A percentile compares a stretch with the other conserved stretches of the same genome.
phyloP scores from a whole-genome alignment of 495 filamentous ascomycete species.

The Talaromyces trachyspermus region DNA sequence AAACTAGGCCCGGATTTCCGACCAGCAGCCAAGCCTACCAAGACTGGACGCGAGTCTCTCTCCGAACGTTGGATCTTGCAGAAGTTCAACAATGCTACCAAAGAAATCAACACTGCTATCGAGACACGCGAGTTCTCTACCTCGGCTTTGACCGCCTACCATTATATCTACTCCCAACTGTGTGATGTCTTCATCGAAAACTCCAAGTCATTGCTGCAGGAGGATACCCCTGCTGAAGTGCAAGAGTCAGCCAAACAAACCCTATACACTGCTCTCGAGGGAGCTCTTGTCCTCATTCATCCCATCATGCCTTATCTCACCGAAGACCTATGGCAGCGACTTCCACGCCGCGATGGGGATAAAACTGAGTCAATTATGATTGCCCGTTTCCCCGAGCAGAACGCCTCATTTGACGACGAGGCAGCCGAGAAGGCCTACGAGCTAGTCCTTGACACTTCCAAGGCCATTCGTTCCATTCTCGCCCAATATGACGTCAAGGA shows the following conservation, averaged over 20 bases:
- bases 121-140: conserved; percentile 64
- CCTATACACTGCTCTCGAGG: conserved; percentile 63
- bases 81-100: conserved; percentile 66
- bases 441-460: conserved; percentile 52
- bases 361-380: conserved; percentile 59
- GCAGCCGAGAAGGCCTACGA: conserved; percentile 57
- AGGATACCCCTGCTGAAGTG: conserved; percentile 48
- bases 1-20: conserved; percentile 66
- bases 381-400: conserved; percentile 55
- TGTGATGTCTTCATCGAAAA: conserved; percentile 71
- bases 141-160: conserved; percentile 55
- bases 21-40: conserved; percentile 46
- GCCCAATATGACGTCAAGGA: conserved; percentile 55
- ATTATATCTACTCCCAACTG: conserved; percentile 61
- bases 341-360: conserved; percentile 58
- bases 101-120: conserved; percentile 64
- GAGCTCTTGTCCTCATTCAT: conserved; percentile 58
- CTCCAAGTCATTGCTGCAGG: conserved; percentile 63
- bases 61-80: conserved; percentile 83
- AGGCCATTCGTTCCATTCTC: conserved; percentile 49
- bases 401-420: conserved; percentile 47
- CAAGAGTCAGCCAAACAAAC: conserved; percentile 55
- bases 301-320: conserved; percentile 78
- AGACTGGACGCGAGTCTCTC: conserved; percentile 61
- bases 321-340: conserved; percentile 72